Conservation (phyloP, 129 eudicot species). For the sunflower (Helianthus annuus) region DNA sequence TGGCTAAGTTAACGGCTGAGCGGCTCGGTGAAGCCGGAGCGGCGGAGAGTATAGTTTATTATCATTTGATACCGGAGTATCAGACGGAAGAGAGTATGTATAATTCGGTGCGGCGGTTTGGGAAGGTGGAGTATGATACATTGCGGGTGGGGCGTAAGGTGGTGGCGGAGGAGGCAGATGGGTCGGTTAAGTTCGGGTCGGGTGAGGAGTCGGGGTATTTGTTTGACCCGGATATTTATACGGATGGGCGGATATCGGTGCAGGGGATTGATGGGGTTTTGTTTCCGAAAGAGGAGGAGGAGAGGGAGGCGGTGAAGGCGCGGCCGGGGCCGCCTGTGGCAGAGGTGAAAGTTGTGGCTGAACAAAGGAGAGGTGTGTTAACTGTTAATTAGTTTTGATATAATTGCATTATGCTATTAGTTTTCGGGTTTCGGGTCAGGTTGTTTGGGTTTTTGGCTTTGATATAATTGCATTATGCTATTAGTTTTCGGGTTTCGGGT, state of each 20-base stretch:
- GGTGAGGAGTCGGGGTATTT: conserved; percentile 77
- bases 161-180: conserved; percentile 88
- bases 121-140: conserved; percentile 78
- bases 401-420: no score
- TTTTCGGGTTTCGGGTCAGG: no score
- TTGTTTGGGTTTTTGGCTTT: not conserved
- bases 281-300: conserved; percentile 48
- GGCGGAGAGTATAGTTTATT: conserved; percentile 88
- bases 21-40: conserved; percentile 90
- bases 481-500: no score
- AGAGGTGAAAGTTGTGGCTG: conserved; percentile 12
- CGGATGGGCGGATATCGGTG: conserved; percentile 14
- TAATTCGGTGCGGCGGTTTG: conserved; percentile 79
- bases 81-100: conserved; percentile 99
- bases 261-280: conserved; percentile 40
- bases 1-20: conserved; percentile 85
- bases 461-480: not conserved
- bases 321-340: conserved; percentile 20
- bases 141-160: conserved; percentile 76
- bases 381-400: not conserved
- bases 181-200: conserved; percentile 82
- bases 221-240: conserved; percentile 92
- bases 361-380: conserved; percentile 72
- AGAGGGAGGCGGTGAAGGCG: conserved; percentile 24
- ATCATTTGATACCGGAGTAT: conserved; percentile 86